A percentile compares a stretch with the other conserved stretches of the same genome.
Evolutionary conservation across 495 filamentous ascomycete genomes (phyloP).

Genomic region (Penicillium goetzii): DNA sequence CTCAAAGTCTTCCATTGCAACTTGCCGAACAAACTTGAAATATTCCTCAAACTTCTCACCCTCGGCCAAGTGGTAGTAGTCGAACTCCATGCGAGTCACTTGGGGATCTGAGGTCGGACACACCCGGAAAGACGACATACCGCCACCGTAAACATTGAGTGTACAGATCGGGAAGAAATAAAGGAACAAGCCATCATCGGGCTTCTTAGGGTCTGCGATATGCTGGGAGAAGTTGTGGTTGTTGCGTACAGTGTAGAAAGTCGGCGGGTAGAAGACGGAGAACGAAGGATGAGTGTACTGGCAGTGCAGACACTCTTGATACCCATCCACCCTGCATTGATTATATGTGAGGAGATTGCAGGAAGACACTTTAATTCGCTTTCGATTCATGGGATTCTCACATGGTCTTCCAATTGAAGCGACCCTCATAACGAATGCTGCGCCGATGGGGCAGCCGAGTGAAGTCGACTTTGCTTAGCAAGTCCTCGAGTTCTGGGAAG

Average conservation of each 20-base stretch:
- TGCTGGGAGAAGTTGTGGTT: constrained; percentile 62
- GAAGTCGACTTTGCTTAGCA: constrained; percentile 59
- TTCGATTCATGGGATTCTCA: constrained; percentile 19
- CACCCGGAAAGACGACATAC: constrained; percentile 63
- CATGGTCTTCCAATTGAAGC: constrained; percentile 70
- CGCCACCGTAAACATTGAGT: constrained; percentile 63
- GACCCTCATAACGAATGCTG: constrained; percentile 60
- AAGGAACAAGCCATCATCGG: constrained; percentile 58
- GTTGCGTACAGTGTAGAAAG: constrained; percentile 60
- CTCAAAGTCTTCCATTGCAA: constrained; percentile 63
- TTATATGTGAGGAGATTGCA: background rate
- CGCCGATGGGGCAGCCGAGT: constrained; percentile 58
- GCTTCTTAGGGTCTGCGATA: constrained; percentile 59
- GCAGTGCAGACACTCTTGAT: constrained; percentile 66
- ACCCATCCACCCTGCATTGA: constrained; percentile 58
- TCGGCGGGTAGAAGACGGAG: constrained; percentile 60
- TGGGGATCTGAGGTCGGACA: constrained; percentile 57
- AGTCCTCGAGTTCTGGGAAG: constrained; percentile 55
- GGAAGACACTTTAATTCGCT: background rate
- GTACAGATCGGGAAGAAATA: constrained; percentile 68
- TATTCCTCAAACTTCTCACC: constrained; percentile 63
- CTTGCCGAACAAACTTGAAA: constrained; percentile 62
- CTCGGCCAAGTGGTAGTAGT: constrained; percentile 59
- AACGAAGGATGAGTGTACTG: constrained; percentile 67
- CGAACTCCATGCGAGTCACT: constrained; percentile 64